These are phyloP conservation scores for Ophiosphaerella narmari DNA, from an alignment of 2,329 filamentous ascomycete genomes.

Conservation along the genomic window DNA sequence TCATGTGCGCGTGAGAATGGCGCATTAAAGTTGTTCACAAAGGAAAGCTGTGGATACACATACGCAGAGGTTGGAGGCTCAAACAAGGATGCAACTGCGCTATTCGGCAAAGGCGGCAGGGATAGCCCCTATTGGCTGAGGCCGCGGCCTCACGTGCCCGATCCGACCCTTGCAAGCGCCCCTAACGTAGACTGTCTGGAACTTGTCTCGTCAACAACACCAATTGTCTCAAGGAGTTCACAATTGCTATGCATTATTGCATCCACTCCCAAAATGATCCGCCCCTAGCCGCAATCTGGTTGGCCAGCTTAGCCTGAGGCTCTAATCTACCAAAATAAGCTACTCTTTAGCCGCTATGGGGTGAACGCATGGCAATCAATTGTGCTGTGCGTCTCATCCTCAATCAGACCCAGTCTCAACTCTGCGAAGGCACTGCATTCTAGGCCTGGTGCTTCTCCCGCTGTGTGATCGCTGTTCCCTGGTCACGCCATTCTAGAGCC, in stretches of 20 bases:
- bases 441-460: slow-evolving; percentile 34
- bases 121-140: slow-evolving; percentile 18
- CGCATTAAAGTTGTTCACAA: slow-evolving; percentile 10
- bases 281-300: slow-evolving; percentile 27
- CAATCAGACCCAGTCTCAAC: slow-evolving; percentile 41
- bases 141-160: slow-evolving; percentile 8
- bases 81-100: slow-evolving; percentile 17
- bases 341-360: slow-evolving; percentile 18
- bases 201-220: slow-evolving; percentile 42
- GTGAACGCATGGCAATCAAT: slow-evolving; percentile 33
- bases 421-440: slow-evolving; percentile 27
- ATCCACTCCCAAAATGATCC: slow-evolving; percentile 13
- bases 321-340: slow-evolving; percentile 24
- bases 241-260: slow-evolving; percentile 31
- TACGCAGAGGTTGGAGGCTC: slow-evolving; percentile 9
- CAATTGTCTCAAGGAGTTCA: slow-evolving; percentile 45
- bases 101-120: slow-evolving; percentile 13
- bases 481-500: slow-evolving; percentile 39
- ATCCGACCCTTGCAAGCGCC: slow-evolving; percentile 18
- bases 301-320: slow-evolving; percentile 27
- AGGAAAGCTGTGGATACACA: background rate
- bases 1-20: background rate
- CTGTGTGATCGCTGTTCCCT: slow-evolving; percentile 25
- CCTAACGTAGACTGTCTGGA: slow-evolving; percentile 24
- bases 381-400: slow-evolving; percentile 39